These are phyloP conservation scores for Mariannaea elegans DNA, from an alignment of 2,329 filamentous ascomycete species.

Conservation along the genomic window DNA sequence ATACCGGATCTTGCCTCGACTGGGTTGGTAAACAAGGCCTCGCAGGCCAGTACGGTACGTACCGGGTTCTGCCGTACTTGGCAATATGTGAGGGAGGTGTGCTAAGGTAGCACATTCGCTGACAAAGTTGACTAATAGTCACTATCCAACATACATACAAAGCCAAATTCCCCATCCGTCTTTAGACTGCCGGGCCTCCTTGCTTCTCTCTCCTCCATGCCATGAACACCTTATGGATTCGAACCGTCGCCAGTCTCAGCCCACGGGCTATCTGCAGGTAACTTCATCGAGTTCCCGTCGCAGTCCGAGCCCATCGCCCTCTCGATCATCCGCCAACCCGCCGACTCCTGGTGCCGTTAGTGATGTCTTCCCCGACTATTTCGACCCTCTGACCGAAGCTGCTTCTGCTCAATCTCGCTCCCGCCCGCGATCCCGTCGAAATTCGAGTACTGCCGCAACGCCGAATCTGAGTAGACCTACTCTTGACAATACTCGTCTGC, in stretches of 20 bases:
- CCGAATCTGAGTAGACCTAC: slow-evolving; percentile 13
- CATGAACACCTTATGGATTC: slow-evolving; percentile 35
- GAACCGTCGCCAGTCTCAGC: slow-evolving; percentile 24
- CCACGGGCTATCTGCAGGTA: slow-evolving; percentile 30
- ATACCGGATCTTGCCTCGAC: no score
- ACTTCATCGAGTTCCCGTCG: slow-evolving; percentile 12
- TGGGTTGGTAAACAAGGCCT: no score
- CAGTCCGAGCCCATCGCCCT: slow-evolving; percentile 30
- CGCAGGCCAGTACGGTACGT: no score
- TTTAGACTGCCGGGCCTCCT: neutral
- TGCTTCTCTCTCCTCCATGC: neutral
- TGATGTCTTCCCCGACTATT: slow-evolving; percentile 37
- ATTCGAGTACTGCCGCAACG: slow-evolving; percentile 8
- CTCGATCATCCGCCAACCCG: slow-evolving; percentile 12
- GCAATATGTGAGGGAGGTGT: neutral
- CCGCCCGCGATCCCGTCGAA: slow-evolving; percentile 20
- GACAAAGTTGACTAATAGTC: slow-evolving; percentile 12
- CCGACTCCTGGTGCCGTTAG: slow-evolving; percentile 29
- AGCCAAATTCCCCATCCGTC: neutral
- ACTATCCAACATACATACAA: neutral
- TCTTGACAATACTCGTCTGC: slow-evolving; percentile 30
- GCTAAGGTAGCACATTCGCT: neutral
- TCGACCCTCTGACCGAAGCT: slow-evolving; percentile 32
- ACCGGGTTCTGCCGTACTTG: no score
- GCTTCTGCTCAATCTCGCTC: slow-evolving; percentile 36